Base-by-base conservation (phyloP, 2,329 filamentous ascomycete genomes). In the Ophioceras dolichostomum region DNA sequence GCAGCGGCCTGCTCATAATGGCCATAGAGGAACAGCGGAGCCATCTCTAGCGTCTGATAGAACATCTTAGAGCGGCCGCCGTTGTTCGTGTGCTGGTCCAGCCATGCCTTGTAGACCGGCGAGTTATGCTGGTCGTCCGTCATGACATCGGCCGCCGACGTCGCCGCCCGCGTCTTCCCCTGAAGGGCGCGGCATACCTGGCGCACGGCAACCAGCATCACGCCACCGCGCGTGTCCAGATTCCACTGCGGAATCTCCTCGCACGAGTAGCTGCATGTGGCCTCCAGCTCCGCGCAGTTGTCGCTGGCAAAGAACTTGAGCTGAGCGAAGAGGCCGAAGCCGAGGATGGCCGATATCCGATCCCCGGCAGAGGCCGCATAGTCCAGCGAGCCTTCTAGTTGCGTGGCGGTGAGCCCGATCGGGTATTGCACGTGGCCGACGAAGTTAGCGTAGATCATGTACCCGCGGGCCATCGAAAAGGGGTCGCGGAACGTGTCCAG, bases 161-260 rank as follows among this genome's bases (percentile, higher is more conserved):
- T 7, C 10, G 60, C 55, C 3, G 58, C 57, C 10, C 57, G 57
- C 0, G 83, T 88, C 54, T 86, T 88, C 38, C 83, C 83, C 52
- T 86, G 80, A 16, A 88, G 58, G 17, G 83, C 79, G 34, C 80
- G 72, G 36, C 69, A 72, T 18, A 73, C 67, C 51, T 88, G 83
- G 35, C 79, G 64, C 4, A 79, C 65, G 3, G 72, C 68, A 41
- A 82, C 72, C 6, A 88, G 60, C 36, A 86, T 62, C 0, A 76
- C 75, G 3, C 83, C 83, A 13, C 83, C 83, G 40, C 81, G 68
- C 2, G 79, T 70, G 47, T 87, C 83, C 32, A 68, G 62, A 33
- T 76, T 64, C 83, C 83, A 88, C 35, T 79, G 75, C 2, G 74
- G 73, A 40, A 84, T 73, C 44, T 87, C 83, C 42, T 86, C 73